Percentiles rank a stretch among this genome's conserved stretches.
Conservation (phyloP, 2,329 filamentous ascomycete genomes). For the Colletotrichum chlorophyti region DNA sequence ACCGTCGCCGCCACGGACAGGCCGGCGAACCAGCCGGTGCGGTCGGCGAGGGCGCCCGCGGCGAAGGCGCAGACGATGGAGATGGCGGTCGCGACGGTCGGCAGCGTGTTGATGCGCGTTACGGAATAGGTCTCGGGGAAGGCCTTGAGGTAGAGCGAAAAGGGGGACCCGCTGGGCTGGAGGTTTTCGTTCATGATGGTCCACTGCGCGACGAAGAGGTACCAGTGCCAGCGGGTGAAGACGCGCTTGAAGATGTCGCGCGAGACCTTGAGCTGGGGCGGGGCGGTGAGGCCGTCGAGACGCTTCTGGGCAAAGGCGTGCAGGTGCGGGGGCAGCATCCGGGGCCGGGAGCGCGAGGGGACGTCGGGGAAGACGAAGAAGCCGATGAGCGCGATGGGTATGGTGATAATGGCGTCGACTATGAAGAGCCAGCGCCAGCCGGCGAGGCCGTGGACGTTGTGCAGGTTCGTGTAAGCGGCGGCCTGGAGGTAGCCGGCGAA, state of each 20-base stretch:
- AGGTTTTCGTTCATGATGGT: constrained; percentile 46
- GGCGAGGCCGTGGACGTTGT: constrained; percentile 53
- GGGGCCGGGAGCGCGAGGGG: constrained; percentile 38
- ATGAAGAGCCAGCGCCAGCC: constrained; percentile 64
- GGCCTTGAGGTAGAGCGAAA: constrained; percentile 48
- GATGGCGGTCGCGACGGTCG: constrained; percentile 46
- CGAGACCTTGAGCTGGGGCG: constrained; percentile 39
- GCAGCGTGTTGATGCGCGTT: constrained; percentile 47
- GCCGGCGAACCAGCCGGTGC: constrained; percentile 42
- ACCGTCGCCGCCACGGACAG: constrained; percentile 39
- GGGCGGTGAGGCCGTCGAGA: constrained; percentile 35
- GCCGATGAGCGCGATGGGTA: constrained; percentile 58
- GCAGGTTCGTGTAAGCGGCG: constrained; percentile 60
- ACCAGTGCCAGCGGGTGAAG: constrained; percentile 46
- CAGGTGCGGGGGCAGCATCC: constrained; percentile 37
- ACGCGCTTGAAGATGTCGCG: constrained; percentile 44
- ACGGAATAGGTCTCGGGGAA: constrained; percentile 44
- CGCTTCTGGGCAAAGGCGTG: constrained; percentile 40
- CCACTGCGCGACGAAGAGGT: constrained; percentile 46
- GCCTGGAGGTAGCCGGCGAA: constrained; percentile 64
- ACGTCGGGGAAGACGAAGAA: constrained; percentile 42
- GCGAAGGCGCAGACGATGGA: constrained; percentile 43
- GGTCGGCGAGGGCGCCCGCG: constrained; percentile 41
- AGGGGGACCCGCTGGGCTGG: constrained; percentile 41
- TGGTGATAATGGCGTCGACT: constrained; percentile 64